These are phyloP conservation scores for Euphorbia tirucalli DNA, from an alignment of 345 rosid species.

Conservation along the genomic window DNA sequence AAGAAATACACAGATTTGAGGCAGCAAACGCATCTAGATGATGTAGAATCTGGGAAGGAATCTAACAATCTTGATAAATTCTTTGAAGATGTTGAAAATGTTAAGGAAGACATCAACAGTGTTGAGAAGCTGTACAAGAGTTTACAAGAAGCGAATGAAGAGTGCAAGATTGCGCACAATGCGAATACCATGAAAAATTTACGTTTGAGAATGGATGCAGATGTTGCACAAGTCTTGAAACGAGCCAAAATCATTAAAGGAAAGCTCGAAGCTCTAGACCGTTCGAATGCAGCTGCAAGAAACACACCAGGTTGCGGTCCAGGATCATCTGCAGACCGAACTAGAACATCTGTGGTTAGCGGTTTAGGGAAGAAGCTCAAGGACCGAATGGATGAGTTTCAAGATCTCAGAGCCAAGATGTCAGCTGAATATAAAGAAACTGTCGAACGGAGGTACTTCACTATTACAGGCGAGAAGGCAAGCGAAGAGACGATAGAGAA, in stretches of 20 bases:
- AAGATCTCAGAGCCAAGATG: conserved; percentile 54
- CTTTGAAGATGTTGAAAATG: too few relatives aligned
- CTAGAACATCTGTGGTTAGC: conserved; percentile 69
- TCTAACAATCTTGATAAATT: too few relatives aligned
- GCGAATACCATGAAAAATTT: conserved; percentile 63
- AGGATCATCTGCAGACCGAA: conserved; percentile 75
- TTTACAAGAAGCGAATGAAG: conserved; percentile 75
- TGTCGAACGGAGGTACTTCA: conserved; percentile 72
- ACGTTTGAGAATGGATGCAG: conserved; percentile 56
- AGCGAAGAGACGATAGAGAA: conserved; percentile 74
- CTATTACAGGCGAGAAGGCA: conserved; percentile 66
- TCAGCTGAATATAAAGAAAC: conserved; percentile 67
- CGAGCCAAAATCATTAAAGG: conserved; percentile 61
- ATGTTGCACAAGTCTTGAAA: conserved; percentile 61
- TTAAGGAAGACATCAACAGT: too few relatives aligned
- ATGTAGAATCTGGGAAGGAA: too few relatives aligned
- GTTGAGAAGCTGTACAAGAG: conserved; percentile 57
- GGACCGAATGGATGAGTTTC: conserved; percentile 75
- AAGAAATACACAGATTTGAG: too few relatives aligned
- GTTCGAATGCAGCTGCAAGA: conserved; percentile 57
- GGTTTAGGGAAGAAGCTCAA: conserved; percentile 78
- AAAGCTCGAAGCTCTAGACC: conserved; percentile 69
- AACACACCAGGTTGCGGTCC: conserved; percentile 69
- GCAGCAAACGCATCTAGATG: too few relatives aligned
- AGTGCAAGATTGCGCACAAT: conserved; percentile 56